Evolutionary conservation across 108 stramenopile genomes (phyloP).

Genomic region (Nitzschia sp.): DNA sequence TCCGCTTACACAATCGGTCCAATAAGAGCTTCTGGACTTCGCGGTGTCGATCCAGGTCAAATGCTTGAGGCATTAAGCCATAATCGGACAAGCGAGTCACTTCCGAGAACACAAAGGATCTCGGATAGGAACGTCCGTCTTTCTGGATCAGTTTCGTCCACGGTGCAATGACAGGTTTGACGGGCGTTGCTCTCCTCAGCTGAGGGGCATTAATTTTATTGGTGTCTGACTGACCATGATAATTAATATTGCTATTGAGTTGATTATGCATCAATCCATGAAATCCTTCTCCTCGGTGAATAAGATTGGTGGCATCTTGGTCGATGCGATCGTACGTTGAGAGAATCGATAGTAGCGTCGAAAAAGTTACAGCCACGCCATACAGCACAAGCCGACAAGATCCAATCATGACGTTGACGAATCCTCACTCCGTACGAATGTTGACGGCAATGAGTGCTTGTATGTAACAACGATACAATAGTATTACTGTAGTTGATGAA

Average conservation of each 20-base stretch:
- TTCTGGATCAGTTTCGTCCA: constrained; percentile 17
- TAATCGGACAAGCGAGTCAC: constrained; percentile 4
- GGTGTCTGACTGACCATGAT: too few relatives aligned
- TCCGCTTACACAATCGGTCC: constrained; percentile 3
- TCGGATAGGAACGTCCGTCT: not conserved
- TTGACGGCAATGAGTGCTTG: too few relatives aligned
- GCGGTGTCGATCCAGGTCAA: not conserved
- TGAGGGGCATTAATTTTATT: not conserved
- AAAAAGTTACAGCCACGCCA: not conserved
- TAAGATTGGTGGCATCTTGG: not conserved
- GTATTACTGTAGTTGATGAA: too few relatives aligned
- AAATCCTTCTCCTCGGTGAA: not conserved
- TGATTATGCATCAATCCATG: not conserved
- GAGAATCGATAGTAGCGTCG: not conserved
- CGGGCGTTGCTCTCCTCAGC: not conserved
- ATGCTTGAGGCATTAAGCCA: constrained; percentile 10
- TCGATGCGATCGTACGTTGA: constrained; percentile 1
- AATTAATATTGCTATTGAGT: too few relatives aligned
- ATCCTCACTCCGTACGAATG: too few relatives aligned
- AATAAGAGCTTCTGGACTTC: constrained; percentile 1
- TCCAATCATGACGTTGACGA: not conserved
- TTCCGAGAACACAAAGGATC: constrained; percentile 28
- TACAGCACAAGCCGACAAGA: not conserved
- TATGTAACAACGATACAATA: too few relatives aligned
- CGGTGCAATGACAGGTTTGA: constrained; percentile 21